Percentiles rank a stretch among this genome's conserved stretches.
Conservation (phyloP, 129 eudicot genomes). For the Heracleum sosnowskyi region DNA sequence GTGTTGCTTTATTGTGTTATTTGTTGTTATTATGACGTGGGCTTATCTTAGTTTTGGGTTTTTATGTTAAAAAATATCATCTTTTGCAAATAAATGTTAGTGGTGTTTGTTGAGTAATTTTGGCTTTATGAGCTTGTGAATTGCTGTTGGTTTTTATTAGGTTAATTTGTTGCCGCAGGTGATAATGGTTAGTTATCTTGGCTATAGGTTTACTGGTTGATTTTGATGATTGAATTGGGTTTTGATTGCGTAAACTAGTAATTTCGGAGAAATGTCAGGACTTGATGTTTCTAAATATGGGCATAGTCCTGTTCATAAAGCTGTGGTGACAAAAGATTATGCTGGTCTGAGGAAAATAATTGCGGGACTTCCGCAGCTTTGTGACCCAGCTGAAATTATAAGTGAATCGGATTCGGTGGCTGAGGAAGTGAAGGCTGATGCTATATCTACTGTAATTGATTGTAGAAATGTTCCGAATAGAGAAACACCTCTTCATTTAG, state of each 20-base stretch:
- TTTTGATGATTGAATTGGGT: constrained; percentile 18
- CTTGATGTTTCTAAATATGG: constrained; percentile 31
- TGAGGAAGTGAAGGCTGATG: constrained; percentile 40
- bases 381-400: constrained; percentile 21
- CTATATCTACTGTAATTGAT: constrained; percentile 30
- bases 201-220: neutral
- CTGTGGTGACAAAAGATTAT: constrained; percentile 31
- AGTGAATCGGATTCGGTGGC: constrained; percentile 30
- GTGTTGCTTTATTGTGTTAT: constrained; percentile 6
- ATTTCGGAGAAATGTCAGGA: constrained; percentile 21
- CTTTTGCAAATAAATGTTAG: constrained; percentile 4
- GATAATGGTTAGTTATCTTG: neutral
- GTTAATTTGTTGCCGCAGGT: neutral
- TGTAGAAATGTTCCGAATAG: constrained; percentile 41
- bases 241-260: neutral
- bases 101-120: constrained; percentile 1
- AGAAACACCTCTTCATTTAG: constrained; percentile 43
- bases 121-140: neutral
- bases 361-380: constrained; percentile 28
- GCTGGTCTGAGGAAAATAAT: constrained; percentile 20
- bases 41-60: neutral
- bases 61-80: constrained; percentile 1
- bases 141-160: constrained; percentile 5
- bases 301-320: constrained; percentile 41
- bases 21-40: constrained; percentile 12